These are phyloP conservation scores for Penicillium turbatum DNA, from an alignment of 495 filamentous ascomycete genomes.

Conservation along the genomic window DNA sequence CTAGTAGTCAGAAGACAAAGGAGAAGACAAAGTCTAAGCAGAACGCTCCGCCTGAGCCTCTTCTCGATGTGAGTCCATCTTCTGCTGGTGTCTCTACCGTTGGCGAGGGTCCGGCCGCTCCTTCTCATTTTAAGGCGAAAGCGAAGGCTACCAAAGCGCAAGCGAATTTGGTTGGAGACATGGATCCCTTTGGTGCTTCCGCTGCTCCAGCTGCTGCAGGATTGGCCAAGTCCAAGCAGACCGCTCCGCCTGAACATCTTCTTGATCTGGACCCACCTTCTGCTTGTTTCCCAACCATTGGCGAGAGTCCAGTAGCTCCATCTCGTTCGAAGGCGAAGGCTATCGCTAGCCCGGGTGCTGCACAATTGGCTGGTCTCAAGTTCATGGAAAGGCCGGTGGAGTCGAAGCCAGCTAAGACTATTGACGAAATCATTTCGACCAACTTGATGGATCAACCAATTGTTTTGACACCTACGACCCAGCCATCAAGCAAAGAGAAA, in stretches of 20 bases:
- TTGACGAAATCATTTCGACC: neutral
- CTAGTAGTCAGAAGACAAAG: neutral
- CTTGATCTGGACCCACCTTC: neutral
- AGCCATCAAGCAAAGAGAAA: too few relatives aligned
- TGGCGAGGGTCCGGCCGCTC: too few relatives aligned
- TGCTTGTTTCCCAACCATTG: too few relatives aligned
- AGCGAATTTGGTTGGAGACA: too few relatives aligned
- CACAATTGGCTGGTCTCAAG: neutral
- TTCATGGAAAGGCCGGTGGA: neutral
- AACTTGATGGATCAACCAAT: neutral
- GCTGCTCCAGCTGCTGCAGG: too few relatives aligned
- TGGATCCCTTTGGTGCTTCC: too few relatives aligned
- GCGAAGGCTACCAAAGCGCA: neutral
- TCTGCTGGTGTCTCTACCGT: too few relatives aligned
- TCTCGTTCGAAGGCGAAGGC: neutral
- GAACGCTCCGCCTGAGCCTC: neutral
- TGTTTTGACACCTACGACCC: too few relatives aligned
- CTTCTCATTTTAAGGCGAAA: neutral
- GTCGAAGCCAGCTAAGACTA: neutral
- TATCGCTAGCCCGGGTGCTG: neutral
- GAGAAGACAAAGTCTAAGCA: neutral
- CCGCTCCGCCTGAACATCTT: neutral
- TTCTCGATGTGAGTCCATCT: neutral
- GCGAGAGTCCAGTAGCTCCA: too few relatives aligned
- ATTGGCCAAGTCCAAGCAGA: neutral